These are phyloP conservation scores for Pythium vanterpoolii DNA, from an alignment of 352 stramenopile genomes.

Conservation along the genomic window DNA sequence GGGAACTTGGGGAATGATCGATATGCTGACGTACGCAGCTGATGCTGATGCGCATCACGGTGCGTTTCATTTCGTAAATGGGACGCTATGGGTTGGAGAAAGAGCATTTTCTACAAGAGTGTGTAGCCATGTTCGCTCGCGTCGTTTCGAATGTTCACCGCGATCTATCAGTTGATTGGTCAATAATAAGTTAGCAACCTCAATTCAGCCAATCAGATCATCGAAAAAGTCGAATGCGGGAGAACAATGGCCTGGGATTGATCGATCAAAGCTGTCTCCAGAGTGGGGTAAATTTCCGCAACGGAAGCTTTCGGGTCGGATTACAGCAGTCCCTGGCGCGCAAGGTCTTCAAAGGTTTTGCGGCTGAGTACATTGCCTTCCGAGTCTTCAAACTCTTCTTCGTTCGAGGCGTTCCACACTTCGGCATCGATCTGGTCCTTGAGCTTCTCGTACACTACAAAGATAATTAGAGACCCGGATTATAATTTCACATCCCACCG, in stretches of 20 bases:
- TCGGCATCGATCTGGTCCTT: conserved; percentile 93
- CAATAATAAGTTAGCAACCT: not conserved
- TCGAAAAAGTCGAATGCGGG: not conserved
- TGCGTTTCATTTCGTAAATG: not conserved
- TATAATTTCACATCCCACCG: not conserved
- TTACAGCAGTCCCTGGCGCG: conserved; percentile 95
- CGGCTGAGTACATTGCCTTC: conserved; percentile 98
- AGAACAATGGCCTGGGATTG: not conserved
- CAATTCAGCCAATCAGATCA: conserved; percentile 14
- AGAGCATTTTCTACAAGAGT: not conserved
- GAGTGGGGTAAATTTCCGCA: too few relatives aligned
- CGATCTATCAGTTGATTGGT: conserved; percentile 10
- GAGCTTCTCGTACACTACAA: conserved; percentile 95
- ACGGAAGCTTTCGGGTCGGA: too few relatives aligned
- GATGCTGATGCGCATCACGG: conserved; percentile 7
- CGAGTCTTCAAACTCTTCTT: conserved; percentile 99
- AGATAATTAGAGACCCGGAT: not conserved
- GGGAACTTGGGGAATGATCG: conserved; percentile 18
- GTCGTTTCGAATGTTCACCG: conserved; percentile 17
- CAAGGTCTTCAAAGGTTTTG: conserved; percentile 98
- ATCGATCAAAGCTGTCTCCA: too few relatives aligned
- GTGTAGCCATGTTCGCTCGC: not conserved
- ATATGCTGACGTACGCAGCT: not conserved
- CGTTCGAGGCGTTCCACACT: conserved; percentile 90
- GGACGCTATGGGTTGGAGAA: not conserved